Conservation (phyloP, 75 land plant genomes). For the Cunninghamia lanceolata region DNA sequence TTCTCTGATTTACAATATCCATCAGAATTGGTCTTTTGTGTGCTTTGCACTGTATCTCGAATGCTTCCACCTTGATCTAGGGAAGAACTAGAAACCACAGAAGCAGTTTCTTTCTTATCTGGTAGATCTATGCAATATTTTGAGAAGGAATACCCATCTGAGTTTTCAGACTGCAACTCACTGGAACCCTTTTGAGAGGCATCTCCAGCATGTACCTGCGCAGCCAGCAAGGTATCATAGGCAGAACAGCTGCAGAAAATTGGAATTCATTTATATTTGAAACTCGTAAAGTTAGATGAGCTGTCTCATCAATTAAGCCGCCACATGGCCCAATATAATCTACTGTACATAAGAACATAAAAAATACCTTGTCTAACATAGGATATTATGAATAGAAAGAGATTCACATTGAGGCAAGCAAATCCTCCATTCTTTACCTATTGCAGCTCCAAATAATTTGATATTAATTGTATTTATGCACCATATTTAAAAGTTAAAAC, state of each 20-base stretch:
- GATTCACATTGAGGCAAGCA: background rate
- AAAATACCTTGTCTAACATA: background rate
- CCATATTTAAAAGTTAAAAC: conserved; percentile 2
- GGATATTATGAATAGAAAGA: background rate
- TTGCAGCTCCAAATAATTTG: background rate
- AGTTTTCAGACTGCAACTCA: background rate
- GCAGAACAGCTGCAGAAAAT: background rate
- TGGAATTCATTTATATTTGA: background rate
- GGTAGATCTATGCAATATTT: background rate
- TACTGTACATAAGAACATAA: background rate
- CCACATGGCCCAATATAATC: background rate
- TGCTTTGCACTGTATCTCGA: background rate
- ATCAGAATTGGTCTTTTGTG: background rate
- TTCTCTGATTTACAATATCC: background rate
- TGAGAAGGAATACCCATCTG: background rate
- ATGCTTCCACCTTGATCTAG: background rate
- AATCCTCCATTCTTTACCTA: background rate
- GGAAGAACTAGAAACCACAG: background rate
- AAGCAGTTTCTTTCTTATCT: background rate
- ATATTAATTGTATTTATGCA: background rate
- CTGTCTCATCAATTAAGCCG: background rate
- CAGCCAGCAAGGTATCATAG: background rate
- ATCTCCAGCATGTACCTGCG: conserved; percentile 6
- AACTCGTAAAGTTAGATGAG: background rate
- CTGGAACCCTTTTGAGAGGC: background rate